Conservation (phyloP, 345 rosid genomes). For the Populus tremula region DNA sequence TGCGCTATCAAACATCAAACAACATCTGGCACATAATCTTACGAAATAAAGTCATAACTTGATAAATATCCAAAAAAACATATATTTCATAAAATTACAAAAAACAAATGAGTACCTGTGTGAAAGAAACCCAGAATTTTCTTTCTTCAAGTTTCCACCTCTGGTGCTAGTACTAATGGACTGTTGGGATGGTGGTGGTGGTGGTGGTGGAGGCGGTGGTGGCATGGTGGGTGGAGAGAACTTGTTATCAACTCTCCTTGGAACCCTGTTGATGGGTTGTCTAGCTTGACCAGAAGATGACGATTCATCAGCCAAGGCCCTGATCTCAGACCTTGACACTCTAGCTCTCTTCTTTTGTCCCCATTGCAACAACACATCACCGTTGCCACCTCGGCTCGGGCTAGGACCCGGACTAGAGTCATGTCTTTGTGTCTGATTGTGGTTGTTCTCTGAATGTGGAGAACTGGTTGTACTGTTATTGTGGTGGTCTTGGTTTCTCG, state of each 20-base stretch:
- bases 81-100: no score
- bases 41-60: background rate
- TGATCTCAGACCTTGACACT: constrained; percentile 51
- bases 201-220: constrained; percentile 41
- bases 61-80: background rate
- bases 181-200: constrained; percentile 3
- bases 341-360: constrained; percentile 67
- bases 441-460: constrained; percentile 18
- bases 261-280: constrained; percentile 29
- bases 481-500: constrained; percentile 30
- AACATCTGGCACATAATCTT: constrained; percentile 1
- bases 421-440: constrained; percentile 13
- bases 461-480: constrained; percentile 28
- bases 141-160: constrained; percentile 36
- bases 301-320: constrained; percentile 44
- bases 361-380: constrained; percentile 63
- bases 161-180: background rate
- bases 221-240: constrained; percentile 31
- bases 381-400: constrained; percentile 26
- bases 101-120: constrained; percentile 33
- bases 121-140: constrained; percentile 29
- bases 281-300: constrained; percentile 50
- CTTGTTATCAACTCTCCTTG: constrained; percentile 28
- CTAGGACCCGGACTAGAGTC: constrained; percentile 19
- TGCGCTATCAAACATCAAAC: background rate